Base-by-base conservation (phyloP, 345 rosid genomes). In the Citrus medica region DNA sequence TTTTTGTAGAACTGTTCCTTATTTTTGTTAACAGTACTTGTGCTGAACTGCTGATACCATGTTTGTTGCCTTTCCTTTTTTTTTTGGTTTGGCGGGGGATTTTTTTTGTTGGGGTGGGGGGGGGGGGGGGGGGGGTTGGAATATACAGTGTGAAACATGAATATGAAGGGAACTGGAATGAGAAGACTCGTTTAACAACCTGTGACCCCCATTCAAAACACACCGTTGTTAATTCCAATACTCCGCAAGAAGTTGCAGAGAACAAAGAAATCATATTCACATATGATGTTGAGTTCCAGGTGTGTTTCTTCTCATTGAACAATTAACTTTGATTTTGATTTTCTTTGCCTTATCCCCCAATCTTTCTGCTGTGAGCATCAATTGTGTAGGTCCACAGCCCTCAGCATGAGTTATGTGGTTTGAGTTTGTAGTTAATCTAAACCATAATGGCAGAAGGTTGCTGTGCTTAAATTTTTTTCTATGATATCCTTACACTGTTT, bases 251-350 rank as follows among this genome's bases (percentile, higher is more conserved):
- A 86, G 94, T 92, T 76, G 95, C 86, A 37, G 87, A 86, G 68
- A 87, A 87, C 42, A 90, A 92, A 64, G 98, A 94, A 84, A 87
- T 94, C 67, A 88, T 94, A 67, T 90, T 92, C 91, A 94, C 97
- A 21, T 94, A 91, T 78, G 98, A 93, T 81, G 95, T 94, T 80
- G 97, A 90, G 46, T 94, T 92, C 86, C 87, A 84, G 97, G 98
- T 88, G 73, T 80, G 90, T 46, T 85, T 35, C 61, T 73, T 64
- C 66, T 48, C 73, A 10, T 8, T 73, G 25, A 77, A 46, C 37
- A 6, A 3, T 78, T 66, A 21, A 5, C 12, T 4, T 67, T 22
- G 16, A n/a, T 16, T 4, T 76, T 76, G 13, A 28, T 27, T 42
- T 7, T 7, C 22, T 46, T 46, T 46, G 51, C 17, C 58, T 7